Percentiles rank a stretch among this genome's conserved stretches.
Conservation (phyloP, 441 rosid genomes). For the Adansonia madagascariensis region DNA sequence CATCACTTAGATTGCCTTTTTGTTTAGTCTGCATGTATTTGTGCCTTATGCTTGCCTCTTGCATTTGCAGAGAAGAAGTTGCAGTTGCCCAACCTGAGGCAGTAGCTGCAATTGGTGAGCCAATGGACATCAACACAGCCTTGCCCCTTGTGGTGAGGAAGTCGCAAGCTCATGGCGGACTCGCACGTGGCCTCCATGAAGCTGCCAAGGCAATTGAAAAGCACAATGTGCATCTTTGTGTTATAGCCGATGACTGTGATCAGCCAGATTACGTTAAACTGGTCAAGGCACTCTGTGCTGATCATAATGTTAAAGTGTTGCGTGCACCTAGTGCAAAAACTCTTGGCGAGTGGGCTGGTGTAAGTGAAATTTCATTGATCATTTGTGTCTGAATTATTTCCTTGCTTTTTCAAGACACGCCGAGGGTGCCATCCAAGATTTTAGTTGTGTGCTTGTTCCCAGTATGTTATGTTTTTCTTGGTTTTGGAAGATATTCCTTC, state of each 20-base stretch:
- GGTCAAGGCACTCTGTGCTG: slow-evolving; percentile 88
- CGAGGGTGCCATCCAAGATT: background rate
- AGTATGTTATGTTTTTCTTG: background rate
- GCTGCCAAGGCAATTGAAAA: slow-evolving; percentile 86
- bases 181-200: slow-evolving; percentile 78
- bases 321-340: slow-evolving; percentile 82
- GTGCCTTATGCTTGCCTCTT: background rate
- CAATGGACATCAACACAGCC: slow-evolving; percentile 81
- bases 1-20: background rate
- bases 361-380: slow-evolving; percentile 41
- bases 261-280: slow-evolving; percentile 86
- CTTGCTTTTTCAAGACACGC: background rate
- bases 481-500: background rate
- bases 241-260: slow-evolving; percentile 90
- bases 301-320: slow-evolving; percentile 65
- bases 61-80: slow-evolving; percentile 67
- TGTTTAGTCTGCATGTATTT: background rate
- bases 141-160: slow-evolving; percentile 77
- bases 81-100: slow-evolving; percentile 40
- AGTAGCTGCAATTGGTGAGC: slow-evolving; percentile 54
- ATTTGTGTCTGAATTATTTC: background rate
- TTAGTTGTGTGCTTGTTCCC: background rate
- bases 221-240: slow-evolving; percentile 74
- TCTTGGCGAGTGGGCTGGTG: slow-evolving; percentile 99
- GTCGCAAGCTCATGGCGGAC: slow-evolving; percentile 83